Evolutionary conservation across 805 yeast species (phyloP), one percentile per base, ranked within the genome.

Genomic region (Saturnispora sanitii): DNA sequence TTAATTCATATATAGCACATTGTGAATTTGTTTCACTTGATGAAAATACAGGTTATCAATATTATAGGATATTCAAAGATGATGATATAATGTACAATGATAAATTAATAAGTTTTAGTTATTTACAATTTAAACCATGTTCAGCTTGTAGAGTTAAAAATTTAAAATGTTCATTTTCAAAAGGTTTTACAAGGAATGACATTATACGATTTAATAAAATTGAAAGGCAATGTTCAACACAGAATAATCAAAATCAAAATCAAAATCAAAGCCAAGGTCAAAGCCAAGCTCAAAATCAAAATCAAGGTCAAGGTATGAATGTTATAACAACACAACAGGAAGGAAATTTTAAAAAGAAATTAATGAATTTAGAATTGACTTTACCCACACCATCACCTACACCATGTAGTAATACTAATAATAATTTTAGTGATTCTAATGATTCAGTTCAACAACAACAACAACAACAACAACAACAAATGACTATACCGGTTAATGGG

Each of bases 101-200:
- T 28, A 54, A 54, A 40, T 35, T 57, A 21, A 45, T 45, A 16
- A 51, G 48, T 41, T 54, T 53, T 46, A 49, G 45, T 29, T 59
- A 46, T 35, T 44, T 79, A 40, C 68, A 72, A 45, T 76, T 74
- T 54, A 65, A 61, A 48, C 62, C 74, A 22, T 79, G 85, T 53
- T 61, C 68, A 27, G 74, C 78, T 11, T 79, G 84, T 51, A 55
- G 54, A n/a, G 47, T 55, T 37, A 71, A 70, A 48, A 60, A 61
- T 29, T 51, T 67, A 33, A 50, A 60, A 19, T 79, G 86, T 52
- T 55, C 63, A 28, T 79, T 78, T 51, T 70, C 80, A 27, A 77
- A 74, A 53, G 86, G 85, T 3, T 74, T 74, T 52, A 77, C 82
- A 6, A 73, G 78, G 53, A 75, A 73, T 47, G 83, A 77, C 51